Evolutionary conservation across 2,329 filamentous ascomycete genomes (phyloP), one percentile per base, ranked within the genome.

Genomic region (Cytospora piceicola): DNA sequence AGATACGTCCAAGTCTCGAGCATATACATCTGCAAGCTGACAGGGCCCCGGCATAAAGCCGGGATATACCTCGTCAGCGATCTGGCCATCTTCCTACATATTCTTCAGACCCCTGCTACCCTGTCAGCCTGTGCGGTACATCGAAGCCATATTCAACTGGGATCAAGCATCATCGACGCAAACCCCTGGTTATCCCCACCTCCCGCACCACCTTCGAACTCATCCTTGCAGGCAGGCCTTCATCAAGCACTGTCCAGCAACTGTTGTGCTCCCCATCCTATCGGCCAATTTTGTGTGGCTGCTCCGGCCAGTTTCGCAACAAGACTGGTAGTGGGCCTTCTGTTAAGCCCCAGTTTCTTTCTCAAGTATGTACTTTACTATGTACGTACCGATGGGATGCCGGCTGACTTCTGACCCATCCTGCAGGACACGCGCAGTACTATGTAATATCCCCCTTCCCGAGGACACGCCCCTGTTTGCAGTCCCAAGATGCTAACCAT

Each of bases 21-120:
- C 46, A 56, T 53, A 24, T 34, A 58, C 24, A 61, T 36, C 24
- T 58, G 27, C 54, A 20, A 4, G 36, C 63, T 67, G 64, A 67
- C 67, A 53, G 70, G 68, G 70, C 71, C 67, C 68, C 69, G 70
- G 66, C 70, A 71, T 65, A 64, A 68, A 68, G 68, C 64, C 64
- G 63, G 71, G 71, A 73, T 72, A 72, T 73, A 63, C 70, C 66
- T 68, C 61, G 57, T 63, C 68, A 66, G 55, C 67, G 72, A 73
- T 72, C 71, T 70, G 60, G 65, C 68, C 69, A 70, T 57, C 57
- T 52, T 39, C 52, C 63, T 49, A 67, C 64, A 68, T 70, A 64
- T 66, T 49, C 64, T 64, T 64, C 66, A 68, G 51, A 62, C 60
- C 57, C 65, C 65, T 65, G 52, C 57, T 42, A 61, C 58, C 63